Conservation (phyloP, 2,329 filamentous ascomycete genomes). For the Clonostachys chloroleuca region DNA sequence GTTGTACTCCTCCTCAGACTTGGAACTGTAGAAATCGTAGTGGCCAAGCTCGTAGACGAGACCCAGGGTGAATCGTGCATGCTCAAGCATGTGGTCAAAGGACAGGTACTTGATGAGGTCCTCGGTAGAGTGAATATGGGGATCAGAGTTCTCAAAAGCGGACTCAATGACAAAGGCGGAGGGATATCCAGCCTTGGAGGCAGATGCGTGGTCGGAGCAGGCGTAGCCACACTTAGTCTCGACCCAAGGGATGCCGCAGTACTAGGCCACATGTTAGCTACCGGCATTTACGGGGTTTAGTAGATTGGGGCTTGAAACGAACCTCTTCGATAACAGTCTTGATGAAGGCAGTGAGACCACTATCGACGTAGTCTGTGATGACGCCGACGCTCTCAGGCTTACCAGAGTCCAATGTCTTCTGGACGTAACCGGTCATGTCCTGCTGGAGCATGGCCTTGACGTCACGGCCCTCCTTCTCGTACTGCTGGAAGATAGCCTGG, state of each 20-base stretch:
- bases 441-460: conserved; percentile 98
- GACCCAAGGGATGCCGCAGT: conserved; percentile 84
- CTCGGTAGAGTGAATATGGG: conserved; percentile 66
- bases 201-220: conserved; percentile 71
- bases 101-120: conserved; percentile 69
- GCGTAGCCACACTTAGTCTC: conserved; percentile 88
- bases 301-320: neutral
- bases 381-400: conserved; percentile 84
- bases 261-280: conserved; percentile 36
- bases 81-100: conserved; percentile 90
- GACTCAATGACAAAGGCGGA: conserved; percentile 75
- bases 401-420: conserved; percentile 78
- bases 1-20: conserved; percentile 17
- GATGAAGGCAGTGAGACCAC: conserved; percentile 80
- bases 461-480: conserved; percentile 67
- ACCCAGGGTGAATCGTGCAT: conserved; percentile 78
- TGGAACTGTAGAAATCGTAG: conserved; percentile 55
- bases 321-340: conserved; percentile 73
- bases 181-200: conserved; percentile 70
- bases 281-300: conserved; percentile 1
- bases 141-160: conserved; percentile 61
- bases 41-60: conserved; percentile 82
- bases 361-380: conserved; percentile 87
- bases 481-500: conserved; percentile 82
- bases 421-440: conserved; percentile 92